Percentiles rank a stretch among this genome's conserved stretches.
These are phyloP conservation scores for Tubosaeta sp. DNA, from an alignment of 768 basidiomycete species.

Conservation along the genomic window DNA sequence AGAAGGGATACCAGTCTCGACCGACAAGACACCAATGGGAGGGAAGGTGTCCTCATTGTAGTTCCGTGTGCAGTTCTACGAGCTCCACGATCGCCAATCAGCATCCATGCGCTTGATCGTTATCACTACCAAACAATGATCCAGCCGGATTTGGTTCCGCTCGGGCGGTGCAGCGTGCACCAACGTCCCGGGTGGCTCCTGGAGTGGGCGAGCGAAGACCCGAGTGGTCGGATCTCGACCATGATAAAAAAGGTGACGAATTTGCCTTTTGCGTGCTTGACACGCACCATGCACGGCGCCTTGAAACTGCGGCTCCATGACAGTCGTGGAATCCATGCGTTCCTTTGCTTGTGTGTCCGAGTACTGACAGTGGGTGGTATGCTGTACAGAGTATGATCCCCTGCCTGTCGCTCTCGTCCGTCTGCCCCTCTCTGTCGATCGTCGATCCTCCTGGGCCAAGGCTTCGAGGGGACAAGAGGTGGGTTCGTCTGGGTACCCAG, in stretches of 20 bases:
- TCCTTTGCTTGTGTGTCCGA: neutral
- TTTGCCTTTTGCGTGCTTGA: slow-evolving; percentile 52
- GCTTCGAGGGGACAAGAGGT: neutral
- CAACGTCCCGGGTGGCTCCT: slow-evolving; percentile 55
- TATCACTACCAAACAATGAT: slow-evolving; percentile 18
- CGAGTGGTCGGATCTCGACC: slow-evolving; percentile 78
- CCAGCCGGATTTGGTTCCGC: slow-evolving; percentile 21
- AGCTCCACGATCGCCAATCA: slow-evolving; percentile 15
- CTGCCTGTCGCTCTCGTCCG: neutral
- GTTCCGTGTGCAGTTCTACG: slow-evolving; percentile 3
- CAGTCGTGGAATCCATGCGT: slow-evolving; percentile 56
- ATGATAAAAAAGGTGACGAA: slow-evolving; percentile 66
- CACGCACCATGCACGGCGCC: slow-evolving; percentile 71
- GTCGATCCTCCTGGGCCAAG: neutral
- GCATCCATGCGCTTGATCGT: slow-evolving; percentile 6
- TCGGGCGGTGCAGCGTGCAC: slow-evolving; percentile 11
- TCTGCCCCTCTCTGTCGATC: neutral
- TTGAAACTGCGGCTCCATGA: slow-evolving; percentile 52
- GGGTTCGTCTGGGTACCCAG: neutral
- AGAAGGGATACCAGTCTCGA: neutral
- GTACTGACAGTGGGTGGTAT: neutral
- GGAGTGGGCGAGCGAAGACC: slow-evolving; percentile 59
- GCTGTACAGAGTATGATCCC: slow-evolving; percentile 2
- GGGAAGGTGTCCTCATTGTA: slow-evolving; percentile 6
- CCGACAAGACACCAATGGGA: neutral